Evolutionary conservation across 371 early-diverging fungal genomes (phyloP).

Genomic region (Mucor sp.): DNA sequence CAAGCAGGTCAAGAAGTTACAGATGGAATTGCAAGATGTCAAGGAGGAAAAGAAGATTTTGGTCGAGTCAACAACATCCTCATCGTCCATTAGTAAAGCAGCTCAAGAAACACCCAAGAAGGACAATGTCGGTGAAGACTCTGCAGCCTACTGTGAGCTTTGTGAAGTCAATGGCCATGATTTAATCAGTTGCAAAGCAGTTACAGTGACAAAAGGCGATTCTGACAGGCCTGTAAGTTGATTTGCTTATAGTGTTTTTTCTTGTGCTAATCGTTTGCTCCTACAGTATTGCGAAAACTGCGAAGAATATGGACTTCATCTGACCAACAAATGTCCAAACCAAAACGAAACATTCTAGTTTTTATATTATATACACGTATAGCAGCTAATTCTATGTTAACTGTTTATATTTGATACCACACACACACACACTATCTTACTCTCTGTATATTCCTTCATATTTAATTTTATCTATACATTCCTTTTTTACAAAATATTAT

Average conservation of each 20-base stretch:
- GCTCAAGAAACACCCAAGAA: neutral
- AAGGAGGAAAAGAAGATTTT: conserved; percentile 31
- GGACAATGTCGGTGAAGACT: neutral
- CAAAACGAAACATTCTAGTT: conserved; percentile 56
- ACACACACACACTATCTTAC: neutral
- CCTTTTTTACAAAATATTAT: neutral
- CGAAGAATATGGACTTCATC: conserved; percentile 64
- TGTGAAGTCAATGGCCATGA: conserved; percentile 73
- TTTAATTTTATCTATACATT: conserved; percentile 2
- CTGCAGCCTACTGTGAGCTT: conserved; percentile 60
- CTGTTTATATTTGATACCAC: conserved; percentile 7
- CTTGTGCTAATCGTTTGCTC: neutral
- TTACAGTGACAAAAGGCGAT: conserved; percentile 7
- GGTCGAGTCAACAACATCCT: neutral
- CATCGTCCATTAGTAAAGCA: conserved; percentile 6
- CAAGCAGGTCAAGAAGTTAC: conserved; percentile 51
- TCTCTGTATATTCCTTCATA: neutral
- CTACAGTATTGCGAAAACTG: conserved; percentile 72
- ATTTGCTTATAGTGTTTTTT: neutral
- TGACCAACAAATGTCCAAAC: conserved; percentile 70
- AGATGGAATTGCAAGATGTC: conserved; percentile 55
- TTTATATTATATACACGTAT: conserved; percentile 29
- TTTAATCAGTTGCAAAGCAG: conserved; percentile 59
- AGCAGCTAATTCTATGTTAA: neutral
- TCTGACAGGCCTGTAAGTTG: conserved; percentile 15